These are phyloP conservation scores for Candida lessepsii DNA, from an alignment of 805 yeast species.

Conservation along the genomic window DNA sequence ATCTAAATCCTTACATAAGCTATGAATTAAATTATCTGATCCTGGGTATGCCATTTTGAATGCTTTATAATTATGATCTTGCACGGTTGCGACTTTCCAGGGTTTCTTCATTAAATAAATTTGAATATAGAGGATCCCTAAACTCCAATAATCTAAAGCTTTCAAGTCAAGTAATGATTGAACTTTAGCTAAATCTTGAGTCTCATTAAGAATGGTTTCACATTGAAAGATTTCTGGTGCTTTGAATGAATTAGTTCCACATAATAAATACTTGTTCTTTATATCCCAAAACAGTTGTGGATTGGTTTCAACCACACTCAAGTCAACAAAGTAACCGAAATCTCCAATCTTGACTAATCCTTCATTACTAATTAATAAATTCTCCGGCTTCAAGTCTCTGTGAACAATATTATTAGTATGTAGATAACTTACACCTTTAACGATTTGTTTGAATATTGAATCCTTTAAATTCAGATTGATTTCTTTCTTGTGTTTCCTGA, in stretches of 20 bases:
- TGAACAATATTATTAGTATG: conserved; percentile 46
- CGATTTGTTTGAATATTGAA: conserved; percentile 45
- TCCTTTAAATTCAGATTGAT: conserved; percentile 40
- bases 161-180: conserved; percentile 14
- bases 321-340: conserved; percentile 50
- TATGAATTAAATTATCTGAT: conserved; percentile 19
- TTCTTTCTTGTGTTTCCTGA: conserved; percentile 34
- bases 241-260: conserved; percentile 55
- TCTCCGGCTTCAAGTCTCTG: conserved; percentile 56
- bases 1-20: conserved; percentile 25
- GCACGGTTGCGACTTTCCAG: conserved; percentile 42
- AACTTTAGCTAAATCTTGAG: conserved; percentile 9
- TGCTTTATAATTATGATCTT: conserved; percentile 21
- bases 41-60: conserved; percentile 30
- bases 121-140: conserved; percentile 50
- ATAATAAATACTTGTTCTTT: conserved; percentile 17
- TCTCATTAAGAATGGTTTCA: conserved; percentile 19
- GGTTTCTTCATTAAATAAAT: conserved; percentile 45
- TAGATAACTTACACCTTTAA: conserved; percentile 43
- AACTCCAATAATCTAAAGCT: conserved; percentile 47
- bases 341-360: conserved; percentile 49
- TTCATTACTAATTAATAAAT: conserved; percentile 43
- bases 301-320: conserved; percentile 15
- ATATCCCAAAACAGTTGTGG: conserved; percentile 15
- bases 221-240: conserved; percentile 48